Evolutionary conservation across 192 early-diverging fungal genomes (phyloP), one percentile per base, ranked within the genome.

Genomic region (Spizellomyces punctatus): DNA sequence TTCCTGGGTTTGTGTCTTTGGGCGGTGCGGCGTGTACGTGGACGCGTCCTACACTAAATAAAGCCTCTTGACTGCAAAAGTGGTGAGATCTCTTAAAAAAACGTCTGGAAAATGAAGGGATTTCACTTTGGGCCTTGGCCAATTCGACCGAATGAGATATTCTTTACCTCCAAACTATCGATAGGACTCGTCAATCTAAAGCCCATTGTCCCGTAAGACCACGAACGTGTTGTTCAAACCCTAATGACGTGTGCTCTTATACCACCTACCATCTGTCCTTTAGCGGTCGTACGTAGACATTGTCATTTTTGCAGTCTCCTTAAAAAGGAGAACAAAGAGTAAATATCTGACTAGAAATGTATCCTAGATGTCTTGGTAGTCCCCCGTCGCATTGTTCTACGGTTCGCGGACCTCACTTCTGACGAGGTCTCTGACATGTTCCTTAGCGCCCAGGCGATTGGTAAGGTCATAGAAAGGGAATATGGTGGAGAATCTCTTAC

Each of bases 101-200:
- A 62, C 19, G 41, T 3, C 50, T 54, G 17, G 50, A 61, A 64
- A 47, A 72, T 61, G 69, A 66, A 59, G 36, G 79, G 76, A 0
- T 83, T 87, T 60, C 56, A 66, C 9, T 96, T 96, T 83, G 96
- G 94, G 10, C 91, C 91, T 43, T 83, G 89, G 66, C 63, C 69
- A 19, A 91, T 96, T 56, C 66, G 79, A 6, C 81, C 85, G n/a
- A 78, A 79, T 19, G 90, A 98, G 72, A 81, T 91, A 50, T 98
- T 98, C 78, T 81, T 89, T 62, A 81, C 80, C 63, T 85, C 93
- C 8, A 79, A 84, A 61, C 78, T 90, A n/a, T 83, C 83, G 27
- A 84, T 91, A 44, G 95, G 90, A 0, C 74, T 98, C 10, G 95
- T 97, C 60, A 96, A 97, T 75, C 84, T 94, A n/a, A 96, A 97